These are phyloP conservation scores for Lactarius sp. DNA, from an alignment of 768 basidiomycete species.

Conservation along the genomic window DNA sequence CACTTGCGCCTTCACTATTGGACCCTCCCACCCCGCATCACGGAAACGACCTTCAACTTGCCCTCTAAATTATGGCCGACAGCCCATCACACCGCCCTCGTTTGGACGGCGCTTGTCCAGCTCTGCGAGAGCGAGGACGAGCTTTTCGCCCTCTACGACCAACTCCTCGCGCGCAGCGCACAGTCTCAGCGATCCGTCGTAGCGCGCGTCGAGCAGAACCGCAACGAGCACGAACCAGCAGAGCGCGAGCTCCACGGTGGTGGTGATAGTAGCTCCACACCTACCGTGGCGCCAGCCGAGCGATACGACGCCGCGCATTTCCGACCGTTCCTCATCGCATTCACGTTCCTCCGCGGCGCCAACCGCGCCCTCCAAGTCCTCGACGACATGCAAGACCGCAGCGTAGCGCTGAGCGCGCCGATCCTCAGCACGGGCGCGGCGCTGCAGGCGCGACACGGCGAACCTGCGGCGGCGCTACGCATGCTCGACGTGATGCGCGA, in stretches of 20 bases:
- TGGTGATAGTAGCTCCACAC: not conserved
- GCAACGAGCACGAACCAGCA: not conserved
- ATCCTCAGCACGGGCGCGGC: slow-evolving; percentile 49
- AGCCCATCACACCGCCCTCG: slow-evolving; percentile 33
- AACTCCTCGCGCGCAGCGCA: slow-evolving; percentile 32
- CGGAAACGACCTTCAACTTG: slow-evolving; percentile 18
- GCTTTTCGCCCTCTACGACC: slow-evolving; percentile 40
- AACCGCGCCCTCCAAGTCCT: slow-evolving; percentile 39
- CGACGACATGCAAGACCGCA: slow-evolving; percentile 47
- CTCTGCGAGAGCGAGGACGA: slow-evolving; percentile 25
- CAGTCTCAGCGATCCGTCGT: not conserved
- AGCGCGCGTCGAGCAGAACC: not conserved
- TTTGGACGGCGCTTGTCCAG: slow-evolving; percentile 33
- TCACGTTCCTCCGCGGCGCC: slow-evolving; percentile 34
- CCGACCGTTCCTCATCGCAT: slow-evolving; percentile 46
- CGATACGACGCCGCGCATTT: slow-evolving; percentile 40
- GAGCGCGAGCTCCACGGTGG: not conserved
- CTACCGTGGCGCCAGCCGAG: not conserved
- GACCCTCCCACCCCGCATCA: slow-evolving; percentile 33
- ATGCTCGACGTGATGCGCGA: slow-evolving; percentile 33
- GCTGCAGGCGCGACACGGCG: slow-evolving; percentile 40
- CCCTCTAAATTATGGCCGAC: slow-evolving; percentile 34
- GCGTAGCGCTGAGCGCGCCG: slow-evolving; percentile 42
- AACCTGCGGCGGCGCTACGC: slow-evolving; percentile 34
- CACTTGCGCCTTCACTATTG: not conserved